Percentiles rank a stretch among this genome's conserved stretches.
These are phyloP conservation scores for Geranomyces variabilis DNA, from an alignment of 192 early-diverging fungal genomes.

Conservation along the genomic window DNA sequence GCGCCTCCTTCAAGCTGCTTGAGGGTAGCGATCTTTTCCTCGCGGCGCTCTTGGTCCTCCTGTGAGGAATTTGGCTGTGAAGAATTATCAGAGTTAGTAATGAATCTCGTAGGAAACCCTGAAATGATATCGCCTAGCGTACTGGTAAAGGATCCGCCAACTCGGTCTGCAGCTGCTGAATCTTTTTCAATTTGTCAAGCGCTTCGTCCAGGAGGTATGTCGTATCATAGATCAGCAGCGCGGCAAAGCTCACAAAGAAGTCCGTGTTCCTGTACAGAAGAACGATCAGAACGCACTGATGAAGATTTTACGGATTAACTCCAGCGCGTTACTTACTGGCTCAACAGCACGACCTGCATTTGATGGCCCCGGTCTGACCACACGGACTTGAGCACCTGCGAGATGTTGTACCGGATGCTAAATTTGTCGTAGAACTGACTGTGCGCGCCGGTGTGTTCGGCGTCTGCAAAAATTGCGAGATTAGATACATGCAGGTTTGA, in stretches of 20 bases:
- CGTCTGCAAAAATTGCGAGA: slow-evolving; percentile 58
- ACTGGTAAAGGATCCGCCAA: slow-evolving; percentile 64
- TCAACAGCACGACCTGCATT: slow-evolving; percentile 62
- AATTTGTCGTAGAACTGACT: slow-evolving; percentile 99
- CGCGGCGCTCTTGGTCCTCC: slow-evolving; percentile 51
- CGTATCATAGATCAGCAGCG: slow-evolving; percentile 93
- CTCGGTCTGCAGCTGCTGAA: slow-evolving; percentile 79
- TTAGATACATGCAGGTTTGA: neutral
- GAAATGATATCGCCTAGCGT: slow-evolving; percentile 22
- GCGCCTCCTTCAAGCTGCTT: slow-evolving; percentile 81
- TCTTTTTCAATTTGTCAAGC: slow-evolving; percentile 82
- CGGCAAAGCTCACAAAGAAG: slow-evolving; percentile 86
- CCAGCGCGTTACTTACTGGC: slow-evolving; percentile 45
- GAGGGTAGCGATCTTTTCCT: slow-evolving; percentile 66
- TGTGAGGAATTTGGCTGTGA: slow-evolving; percentile 10
- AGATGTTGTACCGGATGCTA: slow-evolving; percentile 95
- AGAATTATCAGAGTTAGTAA: too few relatives aligned
- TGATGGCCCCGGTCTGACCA: slow-evolving; percentile 78
- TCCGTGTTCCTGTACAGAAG: slow-evolving; percentile 55
- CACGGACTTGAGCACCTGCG: slow-evolving; percentile 82
- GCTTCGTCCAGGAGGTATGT: slow-evolving; percentile 94
- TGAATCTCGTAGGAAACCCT: neutral
- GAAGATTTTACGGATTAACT: neutral
- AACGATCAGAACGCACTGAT: neutral
- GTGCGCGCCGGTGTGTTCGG: slow-evolving; percentile 89